Evolutionary conservation across 805 yeast species (phyloP), one percentile per base, ranked within the genome.

Genomic region (Schwanniomyces yamadae): DNA sequence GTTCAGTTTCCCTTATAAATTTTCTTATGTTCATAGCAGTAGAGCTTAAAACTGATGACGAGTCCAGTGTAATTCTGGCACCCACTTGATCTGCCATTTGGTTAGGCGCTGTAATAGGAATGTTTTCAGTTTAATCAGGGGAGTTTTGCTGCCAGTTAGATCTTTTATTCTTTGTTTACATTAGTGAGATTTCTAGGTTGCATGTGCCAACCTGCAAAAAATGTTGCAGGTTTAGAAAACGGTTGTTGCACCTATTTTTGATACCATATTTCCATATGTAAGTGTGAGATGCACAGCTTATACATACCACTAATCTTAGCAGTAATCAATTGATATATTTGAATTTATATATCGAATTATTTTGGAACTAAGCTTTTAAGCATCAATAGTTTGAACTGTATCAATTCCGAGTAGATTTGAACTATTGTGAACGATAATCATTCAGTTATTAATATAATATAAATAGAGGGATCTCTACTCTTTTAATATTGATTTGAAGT

Each of bases 1-100:
- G 35, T 20, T 54, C 57, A 0, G 69, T 61, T 23, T 58, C 59
- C 33, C 44, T 45, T 5, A 61, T 57, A 38, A 44, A 63, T 30
- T 46, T 49, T 30, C 48, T 42, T 36, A 62, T 56, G 27, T 55
- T 51, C 31, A 46, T 53, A 2, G 55, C 48, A 6, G 61, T 52
- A 17, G 61, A 47, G 40, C 52, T 50, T 13, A 34, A 40, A 3
- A 46, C 40, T 1, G 55, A 45, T 9, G 54, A 36, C 27, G 44
- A 36, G 26, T 50, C 52, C 57, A 52, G 57, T 14, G 38, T 36
- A 5, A 33, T 14, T 13, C 48, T 41, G 23, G 35, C 41, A 18
- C 33, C 26, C 41, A 40, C 28, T 21, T 27, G 15, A 10, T 9
- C 24, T 12, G 4, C n/a, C n/a, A 22, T 22, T 22, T 22, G 4